A percentile compares a stretch with the other conserved stretches of the same genome.
Conservation (phyloP, 306 rosid genomes). For the Cicer bijugum region DNA sequence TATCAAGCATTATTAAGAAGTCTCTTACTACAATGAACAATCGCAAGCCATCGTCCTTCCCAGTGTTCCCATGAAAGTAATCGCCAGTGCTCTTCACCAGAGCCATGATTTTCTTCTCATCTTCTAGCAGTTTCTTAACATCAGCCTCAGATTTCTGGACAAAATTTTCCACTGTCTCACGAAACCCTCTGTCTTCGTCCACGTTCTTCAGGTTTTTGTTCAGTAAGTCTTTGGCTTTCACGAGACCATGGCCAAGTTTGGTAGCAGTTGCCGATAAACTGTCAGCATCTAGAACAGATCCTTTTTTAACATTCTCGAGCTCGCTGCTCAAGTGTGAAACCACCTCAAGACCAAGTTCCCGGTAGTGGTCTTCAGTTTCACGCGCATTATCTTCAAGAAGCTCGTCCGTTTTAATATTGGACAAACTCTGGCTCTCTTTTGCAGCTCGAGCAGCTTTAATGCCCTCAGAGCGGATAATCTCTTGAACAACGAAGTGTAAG, state of each 20-base stretch:
- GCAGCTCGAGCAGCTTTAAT: constrained; percentile 68
- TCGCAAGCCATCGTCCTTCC: constrained; percentile 83
- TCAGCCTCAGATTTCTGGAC: constrained; percentile 73
- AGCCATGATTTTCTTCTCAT: constrained; percentile 78
- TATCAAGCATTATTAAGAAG: constrained; percentile 81
- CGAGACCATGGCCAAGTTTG: constrained; percentile 65
- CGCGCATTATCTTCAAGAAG: constrained; percentile 48
- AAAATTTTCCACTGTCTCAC: constrained; percentile 57
- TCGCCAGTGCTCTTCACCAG: constrained; percentile 92
- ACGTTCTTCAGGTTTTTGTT: constrained; percentile 53
- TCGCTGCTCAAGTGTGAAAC: constrained; percentile 78
- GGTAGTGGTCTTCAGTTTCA: constrained; percentile 67
- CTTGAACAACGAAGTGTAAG: constrained; percentile 90
- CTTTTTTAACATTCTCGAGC: constrained; percentile 81
- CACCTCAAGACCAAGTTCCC: constrained; percentile 72
- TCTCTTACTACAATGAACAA: constrained; percentile 81
- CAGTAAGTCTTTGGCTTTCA: constrained; percentile 59
- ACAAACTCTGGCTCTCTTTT: constrained; percentile 58
- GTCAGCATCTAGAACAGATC: constrained; percentile 79
- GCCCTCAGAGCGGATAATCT: constrained; percentile 94
- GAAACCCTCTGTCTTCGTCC: constrained; percentile 61
- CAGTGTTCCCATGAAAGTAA: constrained; percentile 85
- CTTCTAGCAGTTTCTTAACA: constrained; percentile 64
- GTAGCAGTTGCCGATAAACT: constrained; percentile 73
- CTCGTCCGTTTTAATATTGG: constrained; percentile 63